Base-by-base conservation (phyloP, 2,329 filamentous ascomycete species). In the Neospermospora avenae region DNA sequence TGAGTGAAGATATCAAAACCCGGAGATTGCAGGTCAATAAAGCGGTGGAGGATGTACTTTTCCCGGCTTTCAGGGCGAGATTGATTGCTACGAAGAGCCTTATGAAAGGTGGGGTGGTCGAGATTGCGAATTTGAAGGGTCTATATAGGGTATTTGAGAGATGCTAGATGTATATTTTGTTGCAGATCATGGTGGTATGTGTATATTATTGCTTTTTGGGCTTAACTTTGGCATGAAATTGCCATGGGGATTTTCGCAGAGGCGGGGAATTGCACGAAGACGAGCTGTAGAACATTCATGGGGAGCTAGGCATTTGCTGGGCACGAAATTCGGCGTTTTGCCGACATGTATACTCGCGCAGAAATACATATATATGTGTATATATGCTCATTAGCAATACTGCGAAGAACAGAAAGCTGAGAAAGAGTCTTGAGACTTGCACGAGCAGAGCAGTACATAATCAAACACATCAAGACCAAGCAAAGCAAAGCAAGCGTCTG, bases 121-220 rank as follows among this genome's bases (percentile, higher is more conserved):
- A 99, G 75, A 85, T 96, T 52, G 93, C 95, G 1, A 91, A 96
- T 76, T 75, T 98, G 61, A 98, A 96, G 74, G 92, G 93, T 0
- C 73, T 99, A 60, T 99, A 99, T 74, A 81, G 90, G 48, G 93
- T 98, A 2, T 99, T 99, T 79, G 95, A 99, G 76, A 80, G 95
- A 57, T 98, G 95, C 74, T 98, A n/a, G 74, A 83, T 14, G 16
- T 34, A 14, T 16, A 11, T 6, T 6, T 35, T 35, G 6, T 39
- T 13, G 35, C 35, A n/a, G 11, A 31, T 31, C 35, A 39, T n/a
- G 4, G 14, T 52, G 39, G 28, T 22, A 37, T 24, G 20, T 53
- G 46, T 34, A 45, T 25, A 49, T 49, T 48, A 54, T 42, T 54
- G 51, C 51, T 54, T 39, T 20, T 42, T 42, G 34, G 20, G 35